phyloP scores from a whole-genome alignment of 352 stramenopile genomes.

The Globisporangium recalcitrans region DNA sequence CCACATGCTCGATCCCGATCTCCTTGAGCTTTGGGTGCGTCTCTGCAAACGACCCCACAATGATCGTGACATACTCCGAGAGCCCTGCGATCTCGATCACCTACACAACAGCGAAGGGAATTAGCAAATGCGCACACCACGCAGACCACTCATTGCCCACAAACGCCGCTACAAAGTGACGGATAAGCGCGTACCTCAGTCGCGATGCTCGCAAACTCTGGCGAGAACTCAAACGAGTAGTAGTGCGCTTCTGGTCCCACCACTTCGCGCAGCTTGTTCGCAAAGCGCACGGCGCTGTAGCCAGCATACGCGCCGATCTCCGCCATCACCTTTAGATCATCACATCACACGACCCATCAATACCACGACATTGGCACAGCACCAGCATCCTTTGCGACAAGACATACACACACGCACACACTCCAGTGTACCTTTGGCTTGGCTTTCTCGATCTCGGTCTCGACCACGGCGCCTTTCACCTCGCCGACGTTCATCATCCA shows the following conservation, averaged over 20 bases:
- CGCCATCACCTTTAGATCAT: conserved; percentile 20
- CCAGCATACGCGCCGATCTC: conserved; percentile 37
- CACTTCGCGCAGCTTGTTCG: conserved; percentile 31
- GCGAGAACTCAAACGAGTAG: conserved; percentile 43
- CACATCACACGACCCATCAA: not conserved
- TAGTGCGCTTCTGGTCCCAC: conserved; percentile 29
- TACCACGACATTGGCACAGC: not conserved
- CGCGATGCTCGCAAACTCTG: conserved; percentile 25
- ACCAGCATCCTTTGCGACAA: too few species aligned
- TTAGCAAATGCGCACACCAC: not conserved
- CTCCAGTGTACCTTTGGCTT: conserved; percentile 17
- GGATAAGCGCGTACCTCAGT: conserved; percentile 20
- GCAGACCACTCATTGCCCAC: too few species aligned
- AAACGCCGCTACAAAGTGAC: conserved; percentile 13
- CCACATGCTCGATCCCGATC: conserved; percentile 18
- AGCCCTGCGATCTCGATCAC: conserved; percentile 37
- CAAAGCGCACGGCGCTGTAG: conserved; percentile 48
- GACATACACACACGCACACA: not conserved
- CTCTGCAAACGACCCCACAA: conserved; percentile 27
- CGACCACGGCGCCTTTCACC: conserved; percentile 21
- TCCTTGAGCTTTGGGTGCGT: conserved; percentile 21
- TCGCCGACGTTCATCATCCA: conserved; percentile 42
- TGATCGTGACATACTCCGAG: conserved; percentile 31
- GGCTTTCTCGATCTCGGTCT: conserved; percentile 31
- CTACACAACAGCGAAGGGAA: conserved; percentile 10